A percentile compares a stretch with the other conserved stretches of the same genome.
phyloP scores from a whole-genome alignment of 345 rosid genomes.

The Melastoma malabathricum region DNA sequence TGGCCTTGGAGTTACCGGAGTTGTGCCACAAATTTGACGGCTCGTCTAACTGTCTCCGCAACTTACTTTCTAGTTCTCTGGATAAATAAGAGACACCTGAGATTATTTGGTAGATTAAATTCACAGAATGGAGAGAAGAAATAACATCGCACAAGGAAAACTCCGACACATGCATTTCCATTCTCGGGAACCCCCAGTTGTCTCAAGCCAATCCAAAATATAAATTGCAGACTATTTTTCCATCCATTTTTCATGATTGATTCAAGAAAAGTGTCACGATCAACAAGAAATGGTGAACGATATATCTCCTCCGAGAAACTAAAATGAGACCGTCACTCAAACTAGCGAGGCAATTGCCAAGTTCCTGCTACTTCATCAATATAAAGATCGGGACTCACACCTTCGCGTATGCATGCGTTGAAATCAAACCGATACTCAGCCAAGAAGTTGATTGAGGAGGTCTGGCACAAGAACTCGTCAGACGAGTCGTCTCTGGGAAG shows the following conservation, averaged over 20 bases:
- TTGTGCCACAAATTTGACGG: slow-evolving; percentile 7
- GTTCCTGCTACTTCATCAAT: background rate
- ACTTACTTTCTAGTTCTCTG: slow-evolving; percentile 60
- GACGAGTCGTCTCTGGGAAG: slow-evolving; percentile 33
- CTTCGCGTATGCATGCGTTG: slow-evolving; percentile 70
- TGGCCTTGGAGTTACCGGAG: slow-evolving; percentile 19
- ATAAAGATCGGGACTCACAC: slow-evolving; percentile 15
- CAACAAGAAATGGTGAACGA: no score
- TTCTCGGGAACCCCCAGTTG: no score
- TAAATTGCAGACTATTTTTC: no score
- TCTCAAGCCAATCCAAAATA: no score
- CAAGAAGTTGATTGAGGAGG: slow-evolving; percentile 71
- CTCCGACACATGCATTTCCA: background rate
- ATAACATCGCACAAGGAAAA: background rate
- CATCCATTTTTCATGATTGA: no score
- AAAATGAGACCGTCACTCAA: background rate
- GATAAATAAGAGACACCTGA: slow-evolving; percentile 93
- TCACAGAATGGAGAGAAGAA: slow-evolving; percentile 6
- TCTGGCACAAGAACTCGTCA: slow-evolving; percentile 77
- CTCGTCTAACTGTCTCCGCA: slow-evolving; percentile 28
- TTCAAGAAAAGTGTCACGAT: no score
- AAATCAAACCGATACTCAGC: slow-evolving; percentile 88
- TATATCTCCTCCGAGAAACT: background rate
- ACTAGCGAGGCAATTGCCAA: background rate
- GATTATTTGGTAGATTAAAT: slow-evolving; percentile 33